Base-by-base conservation (phyloP, 2,329 filamentous ascomycete genomes). In the Podosphaera aphanis region DNA sequence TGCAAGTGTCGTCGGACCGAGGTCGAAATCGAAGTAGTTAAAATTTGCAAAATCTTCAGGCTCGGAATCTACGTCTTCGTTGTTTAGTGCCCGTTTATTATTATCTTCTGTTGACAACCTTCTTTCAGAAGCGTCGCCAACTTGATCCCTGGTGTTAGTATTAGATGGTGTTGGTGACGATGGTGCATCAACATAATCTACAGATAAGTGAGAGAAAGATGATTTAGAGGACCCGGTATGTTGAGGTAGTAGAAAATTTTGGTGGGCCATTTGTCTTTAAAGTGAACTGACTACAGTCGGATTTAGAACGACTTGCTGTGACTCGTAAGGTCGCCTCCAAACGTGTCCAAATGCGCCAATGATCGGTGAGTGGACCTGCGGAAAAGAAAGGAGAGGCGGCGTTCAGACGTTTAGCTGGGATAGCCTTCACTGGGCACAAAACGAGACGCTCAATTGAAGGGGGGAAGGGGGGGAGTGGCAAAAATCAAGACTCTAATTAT, bases 391-490 rank as follows among this genome's bases (percentile, higher is more conserved):
- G 18, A 41, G 38, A 38, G 35, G 35, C 35, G 38, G 38, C 20
- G 20, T 41, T 41, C 38, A 41, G 20, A 23, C 38, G n/a, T 20
- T 41, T n/a, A 23, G 39, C 35, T 38, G 35, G 35, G 35, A 38
- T 38, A n/a, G 35, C 10, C 25, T 29, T 29, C 25, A 29, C 25
- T 29, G 25, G 25, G 25, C 11, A 29, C 48, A 37, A 44, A 13
- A 45, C 37, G n/a, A 43, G 42, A 2, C 42, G 49, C 10, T 42
- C 37, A 1, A 46, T 44, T 29, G 25, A 6, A 29, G 25, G 25
- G 25, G 25, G 11, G 25, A n/a, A n/a, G n/a, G n/a, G n/a, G n/a
- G 25, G 25, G 25, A 11, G 25, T 29, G 25, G 25, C 25, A 29
- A 29, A 29, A 29, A n/a, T 29, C 25, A 29, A 29, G 25, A 29